Conservation (phyloP, 2,329 filamentous ascomycete species). For the Aspergillus aculeatus region DNA sequence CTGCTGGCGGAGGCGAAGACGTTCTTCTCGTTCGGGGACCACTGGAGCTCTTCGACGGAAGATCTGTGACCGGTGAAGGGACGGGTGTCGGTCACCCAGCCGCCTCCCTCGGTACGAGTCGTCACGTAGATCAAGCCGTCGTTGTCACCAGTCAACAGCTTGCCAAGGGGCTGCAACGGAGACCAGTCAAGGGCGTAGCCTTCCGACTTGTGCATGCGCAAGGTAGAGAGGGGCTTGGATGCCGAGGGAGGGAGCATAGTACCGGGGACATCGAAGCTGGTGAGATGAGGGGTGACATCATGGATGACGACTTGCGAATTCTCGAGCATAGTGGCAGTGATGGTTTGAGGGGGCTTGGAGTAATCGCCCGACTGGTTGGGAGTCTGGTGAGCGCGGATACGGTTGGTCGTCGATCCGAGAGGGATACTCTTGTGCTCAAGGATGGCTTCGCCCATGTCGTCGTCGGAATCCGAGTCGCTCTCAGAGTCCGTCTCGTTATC, state of each 20-base stretch:
- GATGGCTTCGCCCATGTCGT: constrained; percentile 79
- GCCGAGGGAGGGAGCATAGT: constrained; percentile 75
- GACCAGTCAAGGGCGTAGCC: constrained; percentile 99
- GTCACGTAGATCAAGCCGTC: constrained; percentile 86
- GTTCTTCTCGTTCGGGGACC: constrained; percentile 88
- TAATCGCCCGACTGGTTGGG: constrained; percentile 63
- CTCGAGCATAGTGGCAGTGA: constrained; percentile 91
- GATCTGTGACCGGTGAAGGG: constrained; percentile 80
- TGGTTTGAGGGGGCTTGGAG: constrained; percentile 71
- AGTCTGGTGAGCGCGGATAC: constrained; percentile 82
- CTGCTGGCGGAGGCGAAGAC: constrained; percentile 93
- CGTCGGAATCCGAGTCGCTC: constrained; percentile 67
- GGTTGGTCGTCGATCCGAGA: constrained; percentile 83
- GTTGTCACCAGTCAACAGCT: constrained; percentile 88
- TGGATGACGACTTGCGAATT: constrained; percentile 86
- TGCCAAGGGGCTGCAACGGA: constrained; percentile 72
- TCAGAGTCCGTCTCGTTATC: constrained; percentile 68
- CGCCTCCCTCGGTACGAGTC: constrained; percentile 79
- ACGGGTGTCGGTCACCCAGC: constrained; percentile 82
- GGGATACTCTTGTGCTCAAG: constrained; percentile 90
- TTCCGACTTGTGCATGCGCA: constrained; percentile 88
- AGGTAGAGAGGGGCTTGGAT: constrained; percentile 82
- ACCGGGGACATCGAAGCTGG: constrained; percentile 86
- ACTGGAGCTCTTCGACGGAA: constrained; percentile 92
- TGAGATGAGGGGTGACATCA: constrained; percentile 86